Base-by-base conservation (phyloP, 768 basidiomycete species). In the Podaxis sp. region DNA sequence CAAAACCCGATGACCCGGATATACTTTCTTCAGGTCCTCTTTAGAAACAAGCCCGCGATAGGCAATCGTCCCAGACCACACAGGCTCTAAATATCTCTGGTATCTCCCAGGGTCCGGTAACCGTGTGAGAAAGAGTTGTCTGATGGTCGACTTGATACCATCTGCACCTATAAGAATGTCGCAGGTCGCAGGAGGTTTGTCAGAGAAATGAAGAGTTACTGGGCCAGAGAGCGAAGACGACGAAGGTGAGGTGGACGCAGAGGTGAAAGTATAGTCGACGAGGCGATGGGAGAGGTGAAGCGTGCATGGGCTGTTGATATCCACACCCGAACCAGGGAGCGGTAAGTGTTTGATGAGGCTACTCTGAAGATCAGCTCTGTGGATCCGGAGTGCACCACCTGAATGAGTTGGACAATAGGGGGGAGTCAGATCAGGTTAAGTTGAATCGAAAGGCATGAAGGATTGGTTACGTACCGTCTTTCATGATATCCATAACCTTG, bases 331-430 rank as follows among this genome's bases (percentile, higher is more conserved):
- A 10, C 50, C 37, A 2, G 57, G 32, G 3, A 74, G 67, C 0
- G 78, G 72, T 36, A 87, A 71, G 59, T 74, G 69, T 23, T 72
- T 67, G 14, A 87, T 74, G 40, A 88, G 72, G 11, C 77, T 76
- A n/a, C 70, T 65, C 55, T 86, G 84, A 63, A 87, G 84, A 61
- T 86, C 84, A 13, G 83, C 78, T 27, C 87, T 79, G 65, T 86
- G 86, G 55, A 88, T 54, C 11, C 59, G 37, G 11, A 60, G 50
- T 1, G 44, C 59, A 10, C 59, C 59, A 44, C 59, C 59, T 60
- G 14, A 36, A 10, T 4, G 42, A 23, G 14, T 21, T 7, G 47
- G 2, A 6, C 23, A 10, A 25, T 27, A 27, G 16, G 1, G 18
- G 37, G 4, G 2, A 36, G 5, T 25, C 13, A 1, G n/a, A 27